Base-by-base conservation (phyloP, 2,329 filamentous ascomycete genomes). In the Juglanconis sp. region DNA sequence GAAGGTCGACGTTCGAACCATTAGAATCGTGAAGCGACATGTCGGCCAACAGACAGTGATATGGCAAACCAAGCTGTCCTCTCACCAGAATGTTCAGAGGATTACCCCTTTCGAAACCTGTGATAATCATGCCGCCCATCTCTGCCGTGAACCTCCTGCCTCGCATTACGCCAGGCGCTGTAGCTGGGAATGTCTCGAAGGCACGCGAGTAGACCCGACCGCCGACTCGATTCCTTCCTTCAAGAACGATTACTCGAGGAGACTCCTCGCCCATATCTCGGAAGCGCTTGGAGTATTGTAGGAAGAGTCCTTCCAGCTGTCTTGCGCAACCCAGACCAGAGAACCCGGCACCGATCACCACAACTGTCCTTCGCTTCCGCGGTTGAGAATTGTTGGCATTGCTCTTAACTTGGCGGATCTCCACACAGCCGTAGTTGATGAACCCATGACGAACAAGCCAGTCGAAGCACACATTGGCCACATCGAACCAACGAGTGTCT, bases 81-180 rank as follows among this genome's bases (percentile, higher is more conserved):
- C 95, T 88, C 59, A 99, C 87, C 62, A 99, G 86, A 53, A 93
- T 86, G 71, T 97, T 96, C 67, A 99, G 78, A 5, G 95, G 95
- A 68, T 99, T 99, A 17, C 96, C 96, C 65, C 91, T 86, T 66
- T 98, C 92, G 71, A 98, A 99, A 0, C 95, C 95, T 38, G 96
- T 97, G 63, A 99, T 92, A 62, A 99, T 98, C 81, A 99, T 96
- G 58, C 94, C 95, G 34, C 95, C 95, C 87, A 97, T 96, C 73
- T 99, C 95, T 36, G 92, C 95, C 24, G 93, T 98, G 69, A 89
- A 89, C 54, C 86, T 79, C 63, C 80, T 83, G 8, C 79, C 81
- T 76, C 72, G 81, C 84, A 74, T 71, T 65, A 64, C 47, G 3
- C 62, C 62, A 5, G 62, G 60, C 24, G 62, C 62, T 42, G 60